Base-by-base conservation (phyloP, 192 early-diverging fungal species). In the Dissophora ornata region DNA sequence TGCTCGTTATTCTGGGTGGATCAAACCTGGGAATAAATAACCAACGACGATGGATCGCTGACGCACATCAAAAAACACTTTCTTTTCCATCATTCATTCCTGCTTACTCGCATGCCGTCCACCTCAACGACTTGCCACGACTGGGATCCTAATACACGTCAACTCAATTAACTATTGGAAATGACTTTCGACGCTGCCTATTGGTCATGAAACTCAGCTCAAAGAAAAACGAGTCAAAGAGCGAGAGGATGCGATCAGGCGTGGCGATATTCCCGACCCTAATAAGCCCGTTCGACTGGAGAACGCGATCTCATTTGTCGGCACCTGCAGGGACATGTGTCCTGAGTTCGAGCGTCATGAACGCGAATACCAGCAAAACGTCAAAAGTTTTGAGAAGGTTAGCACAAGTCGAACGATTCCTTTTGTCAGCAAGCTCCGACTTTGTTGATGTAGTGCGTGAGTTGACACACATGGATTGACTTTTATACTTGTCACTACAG, bases 301-400 rank as follows among this genome's bases (percentile, higher is more conserved):
- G 30, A 88, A 94, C 28, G 94, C 94, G 1, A 80, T 88, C 22
- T 61, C 75, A 8, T 87, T 98, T 51, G 77, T 88, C 18, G 95
- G 93, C 12, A 92, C 93, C 2, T 98, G 96, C 54, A 64, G 77
- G 65, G 88, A 91, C 26, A 98, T 96, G 94, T 96, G 95, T 78
- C 93, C 96, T 0, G 88, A 89, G 64, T 96, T 89, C 67, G 96
- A 98, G 80, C 84, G 92, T 16, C 83, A 92, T 48, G 94, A 96
- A 58, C 85, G 96, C 28, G 91, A 94, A 52, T 86, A 87, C 47
- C 90, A 92, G 47, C 89, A 93, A 57, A 85, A 79, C 41, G 60
- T 96, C 33, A 88, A 90, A 53, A 65, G 73, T 25, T 89, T 93
- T 57, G 95, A 98, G 73, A 90, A 83, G 85, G 89, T 89, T 18